These are phyloP conservation scores for Balamuthia mandrillaris DNA, from an alignment of 208 protist genomes.

Conservation along the genomic window DNA sequence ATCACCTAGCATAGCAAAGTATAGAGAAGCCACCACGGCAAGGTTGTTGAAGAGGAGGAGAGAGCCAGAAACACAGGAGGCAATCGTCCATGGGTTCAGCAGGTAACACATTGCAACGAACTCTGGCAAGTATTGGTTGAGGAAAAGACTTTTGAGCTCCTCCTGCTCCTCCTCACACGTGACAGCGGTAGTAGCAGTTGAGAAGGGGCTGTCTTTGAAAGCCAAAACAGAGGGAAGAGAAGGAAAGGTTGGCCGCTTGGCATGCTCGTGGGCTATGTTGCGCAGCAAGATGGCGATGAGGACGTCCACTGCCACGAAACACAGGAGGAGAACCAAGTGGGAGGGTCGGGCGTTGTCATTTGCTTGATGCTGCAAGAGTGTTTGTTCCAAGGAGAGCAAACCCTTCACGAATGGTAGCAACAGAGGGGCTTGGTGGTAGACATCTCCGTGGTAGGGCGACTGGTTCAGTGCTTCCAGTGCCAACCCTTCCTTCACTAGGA, in stretches of 20 bases:
- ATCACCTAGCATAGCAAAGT: constrained; percentile 28
- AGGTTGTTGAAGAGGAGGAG: constrained; percentile 41
- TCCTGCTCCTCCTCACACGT: neutral
- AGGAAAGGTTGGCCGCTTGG: constrained; percentile 23
- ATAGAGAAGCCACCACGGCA: constrained; percentile 13
- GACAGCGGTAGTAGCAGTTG: neutral
- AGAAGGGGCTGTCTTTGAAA: neutral
- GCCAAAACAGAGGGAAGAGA: neutral
- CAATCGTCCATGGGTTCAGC: constrained; percentile 34
- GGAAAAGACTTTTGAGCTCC: neutral
- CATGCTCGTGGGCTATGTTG: constrained; percentile 15
- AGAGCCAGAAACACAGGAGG: constrained; percentile 28
- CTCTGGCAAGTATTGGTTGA: neutral
- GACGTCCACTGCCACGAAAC: constrained; percentile 21
- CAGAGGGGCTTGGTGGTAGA: constrained; percentile 37
- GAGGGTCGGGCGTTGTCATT: neutral
- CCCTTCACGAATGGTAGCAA: constrained; percentile 18
- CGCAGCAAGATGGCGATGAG: constrained; percentile 37
- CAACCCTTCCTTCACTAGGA: constrained; percentile 32
- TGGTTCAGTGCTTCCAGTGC: neutral
- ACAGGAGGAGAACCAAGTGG: neutral
- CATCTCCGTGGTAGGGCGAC: constrained; percentile 33
- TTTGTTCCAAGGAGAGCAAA: neutral
- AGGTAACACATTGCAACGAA: constrained; percentile 36
- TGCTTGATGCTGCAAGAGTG: neutral